Evolutionary conservation across 2,329 filamentous ascomycete species (phyloP), one percentile per base, ranked within the genome.

Genomic region (Diaporthe destruens): DNA sequence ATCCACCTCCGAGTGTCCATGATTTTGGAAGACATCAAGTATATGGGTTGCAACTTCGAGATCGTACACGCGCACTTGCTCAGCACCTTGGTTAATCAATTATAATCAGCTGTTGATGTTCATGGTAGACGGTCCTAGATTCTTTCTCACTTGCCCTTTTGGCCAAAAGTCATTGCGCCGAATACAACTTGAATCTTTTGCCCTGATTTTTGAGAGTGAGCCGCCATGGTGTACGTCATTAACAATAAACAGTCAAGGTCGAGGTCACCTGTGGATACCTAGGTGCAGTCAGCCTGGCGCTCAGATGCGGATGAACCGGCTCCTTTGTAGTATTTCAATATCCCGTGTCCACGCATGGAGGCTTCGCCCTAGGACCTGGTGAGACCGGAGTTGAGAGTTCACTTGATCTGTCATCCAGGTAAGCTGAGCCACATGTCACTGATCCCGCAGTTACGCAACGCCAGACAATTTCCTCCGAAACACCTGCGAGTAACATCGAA

Each of bases 1-100:
- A 79, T 94, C 92, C 67, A 94, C 80, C 77, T 94, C 92, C 77
- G 89, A 87, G 81, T 93, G 91, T 23, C 91, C 91, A 77, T 89
- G 85, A 34, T 85, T 83, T 79, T 92, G 90, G 78, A 94, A 89
- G 74, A 89, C 85, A 79, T 93, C 89, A 47, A 94, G 85, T 68
- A 88, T 88, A 74, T 86, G 85, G 72, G 88, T 89, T 80, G 87
- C 90, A 36, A 90, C 89, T 59, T 89, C 61, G 9, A 80, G 66
- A n/a, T 75, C 73, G 57, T 78, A 73, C 1, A 81, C 77, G 3
- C 79, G 78, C 2, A 77, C 73, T 75, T 79, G 77, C 42, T 78
- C 76, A 14, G 73, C 75, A 23, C 76, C 78, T 76, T 16, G 23
- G 23, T n/a, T 53, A 32, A 49, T 11, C 20, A 12, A 42, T 36